Conservation (phyloP, 1,284 basidiomycete genomes). For the Melampsora americana region DNA sequence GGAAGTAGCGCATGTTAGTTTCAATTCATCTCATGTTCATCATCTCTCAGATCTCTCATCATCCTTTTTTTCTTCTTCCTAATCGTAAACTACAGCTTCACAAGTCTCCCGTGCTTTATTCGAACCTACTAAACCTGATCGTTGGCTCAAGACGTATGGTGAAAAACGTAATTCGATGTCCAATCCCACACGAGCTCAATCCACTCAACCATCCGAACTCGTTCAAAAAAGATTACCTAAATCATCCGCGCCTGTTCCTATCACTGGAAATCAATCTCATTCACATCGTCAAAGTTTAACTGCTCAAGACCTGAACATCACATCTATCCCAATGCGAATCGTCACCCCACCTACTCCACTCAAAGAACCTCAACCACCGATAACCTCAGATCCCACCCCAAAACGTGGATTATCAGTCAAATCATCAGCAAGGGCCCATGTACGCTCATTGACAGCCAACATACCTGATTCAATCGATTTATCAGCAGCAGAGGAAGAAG, state of each 20-base stretch:
- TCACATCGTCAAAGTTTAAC: constrained; percentile 2
- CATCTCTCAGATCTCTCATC: background rate
- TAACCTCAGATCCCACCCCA: background rate
- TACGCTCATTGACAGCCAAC: constrained; percentile 37
- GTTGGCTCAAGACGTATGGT: constrained; percentile 42
- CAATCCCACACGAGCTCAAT: constrained; percentile 13
- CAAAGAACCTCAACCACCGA: background rate
- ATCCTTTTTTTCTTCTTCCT: constrained; percentile 4
- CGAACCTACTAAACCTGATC: constrained; percentile 35
- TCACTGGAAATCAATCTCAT: background rate
- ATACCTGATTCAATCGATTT: constrained; percentile 37
- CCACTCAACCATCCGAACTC: constrained; percentile 14
- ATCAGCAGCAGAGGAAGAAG: constrained; percentile 43
- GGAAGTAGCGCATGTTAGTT: constrained; percentile 36
- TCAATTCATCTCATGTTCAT: background rate
- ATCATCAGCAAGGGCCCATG: constrained; percentile 35
- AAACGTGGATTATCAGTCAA: constrained; percentile 43
- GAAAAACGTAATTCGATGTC: constrained; percentile 14
- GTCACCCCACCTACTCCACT: constrained; percentile 8
- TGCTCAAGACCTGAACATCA: constrained; percentile 17
- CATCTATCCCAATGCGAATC: constrained; percentile 8
- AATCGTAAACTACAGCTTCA: constrained; percentile 11
- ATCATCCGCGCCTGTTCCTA: background rate
- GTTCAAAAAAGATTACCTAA: background rate
- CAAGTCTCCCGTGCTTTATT: constrained; percentile 41